Evolutionary conservation across 305 asterid species (phyloP).

Genomic region (Rubia balearica): DNA sequence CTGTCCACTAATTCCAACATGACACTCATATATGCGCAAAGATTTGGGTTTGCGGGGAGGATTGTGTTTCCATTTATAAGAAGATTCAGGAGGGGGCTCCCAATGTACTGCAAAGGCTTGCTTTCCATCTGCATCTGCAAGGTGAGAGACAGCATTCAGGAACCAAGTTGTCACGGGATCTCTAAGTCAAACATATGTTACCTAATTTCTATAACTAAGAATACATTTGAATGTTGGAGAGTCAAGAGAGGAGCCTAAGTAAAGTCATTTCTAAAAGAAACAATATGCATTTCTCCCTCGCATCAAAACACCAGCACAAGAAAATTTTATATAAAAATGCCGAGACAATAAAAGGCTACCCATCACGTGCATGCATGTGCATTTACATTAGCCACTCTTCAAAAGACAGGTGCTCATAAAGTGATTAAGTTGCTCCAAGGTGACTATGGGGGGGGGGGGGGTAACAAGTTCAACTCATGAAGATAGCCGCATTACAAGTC

Average conservation of each 20-base stretch:
- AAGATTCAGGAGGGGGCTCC: conserved; percentile 90
- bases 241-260: neutral
- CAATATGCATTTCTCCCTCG: neutral
- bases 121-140: conserved; percentile 63
- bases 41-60: conserved; percentile 75
- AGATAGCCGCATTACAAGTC: neutral
- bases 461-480: neutral
- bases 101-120: conserved; percentile 90
- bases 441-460: neutral
- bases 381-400: neutral
- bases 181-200: conserved; percentile 14
- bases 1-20: conserved; percentile 87
- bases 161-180: conserved; percentile 7
- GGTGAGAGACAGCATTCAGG: conserved; percentile 22
- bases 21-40: conserved; percentile 90
- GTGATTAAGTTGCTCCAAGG: neutral
- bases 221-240: conserved; percentile 1
- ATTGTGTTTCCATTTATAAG: conserved; percentile 74
- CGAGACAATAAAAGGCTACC: neutral
- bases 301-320: neutral
- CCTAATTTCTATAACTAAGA: conserved; percentile 6
- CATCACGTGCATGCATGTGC: neutral
- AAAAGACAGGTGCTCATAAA: neutral
- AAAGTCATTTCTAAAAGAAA: neutral
- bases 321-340: neutral